Base-by-base conservation (phyloP, 129 eudicot species). In the Arctium minus region DNA sequence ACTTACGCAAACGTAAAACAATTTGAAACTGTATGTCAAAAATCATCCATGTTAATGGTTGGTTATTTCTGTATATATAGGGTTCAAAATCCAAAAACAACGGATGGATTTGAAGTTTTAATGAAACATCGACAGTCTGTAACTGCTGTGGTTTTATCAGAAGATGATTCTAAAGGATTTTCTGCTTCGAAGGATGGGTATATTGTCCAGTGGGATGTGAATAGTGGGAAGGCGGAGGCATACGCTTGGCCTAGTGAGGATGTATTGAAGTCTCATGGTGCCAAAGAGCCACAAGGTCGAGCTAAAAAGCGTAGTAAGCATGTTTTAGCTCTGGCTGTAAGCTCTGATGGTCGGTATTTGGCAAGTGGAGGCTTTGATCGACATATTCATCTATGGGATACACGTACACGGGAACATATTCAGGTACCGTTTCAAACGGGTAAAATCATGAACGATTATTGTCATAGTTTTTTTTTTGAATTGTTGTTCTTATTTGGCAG, bases 321-420 rank as follows among this genome's bases (percentile, higher is more conserved):
- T 53, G 92, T 96, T 72, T 77, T 90, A 81, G 96, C 97, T 70
- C 80, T 96, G 88, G 97, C 98, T 39, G 93, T 90, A 27, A 96
- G 96, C 83, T 88, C 97, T 72, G 99, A 96, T 80, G 96, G 97
- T 73, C 87, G 97, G 15, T 96, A 92, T 88, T 90, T 96, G 89
- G 99, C 97, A 29, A 92, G 90, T 83, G 99, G 99, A 22, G 99
- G 98, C 40, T 86, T 92, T 79, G 99, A 93, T 83, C 98, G 97
- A 70, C 99, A 96, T 87, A 75, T 96, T 84, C 99, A 96, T 88
- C 38, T 96, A 78, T 96, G 99, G 99, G 98, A 96, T 85, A 85
- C 90, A 53, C 96, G 96, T 65, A 90, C 98, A 78, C 83, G 97
- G 36, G 79, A 90, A 70, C 97, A 96, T 86, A 79, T 96, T 84